Conservation (phyloP, 257 asterid species). For the Perilla frutescens region DNA sequence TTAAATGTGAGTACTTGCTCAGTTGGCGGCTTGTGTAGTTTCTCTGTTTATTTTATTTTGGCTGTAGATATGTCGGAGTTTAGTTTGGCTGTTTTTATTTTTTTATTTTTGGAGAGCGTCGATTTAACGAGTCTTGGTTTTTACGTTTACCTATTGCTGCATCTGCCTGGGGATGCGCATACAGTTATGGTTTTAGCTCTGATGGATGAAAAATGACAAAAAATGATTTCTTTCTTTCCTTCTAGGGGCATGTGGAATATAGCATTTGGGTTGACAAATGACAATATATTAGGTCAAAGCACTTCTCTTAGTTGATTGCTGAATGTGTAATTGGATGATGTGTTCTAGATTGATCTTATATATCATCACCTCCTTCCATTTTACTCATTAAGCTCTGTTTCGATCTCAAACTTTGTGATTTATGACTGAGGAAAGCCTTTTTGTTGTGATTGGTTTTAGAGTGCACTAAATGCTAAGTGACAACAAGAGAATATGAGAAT, state of each 20-base stretch:
- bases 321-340: slow-evolving; percentile 22
- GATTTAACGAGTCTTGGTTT: slow-evolving; percentile 19
- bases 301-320: slow-evolving; percentile 21
- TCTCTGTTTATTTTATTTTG: neutral
- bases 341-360: slow-evolving; percentile 11
- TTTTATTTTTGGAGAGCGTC: neutral
- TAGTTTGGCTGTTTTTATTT: slow-evolving; percentile 6
- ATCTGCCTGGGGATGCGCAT: slow-evolving; percentile 30
- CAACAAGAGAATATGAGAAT: neutral
- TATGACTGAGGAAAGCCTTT: slow-evolving; percentile 14
- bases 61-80: slow-evolving; percentile 18
- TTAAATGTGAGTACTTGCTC: slow-evolving; percentile 15
- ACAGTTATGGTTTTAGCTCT: slow-evolving; percentile 1
- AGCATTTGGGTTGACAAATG: slow-evolving; percentile 20
- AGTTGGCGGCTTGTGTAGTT: slow-evolving; percentile 1
- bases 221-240: neutral
- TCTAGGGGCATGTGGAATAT: neutral
- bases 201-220: neutral
- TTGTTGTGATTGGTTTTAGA: slow-evolving; percentile 4
- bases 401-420: slow-evolving; percentile 23
- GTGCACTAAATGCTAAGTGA: neutral
- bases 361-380: slow-evolving; percentile 6
- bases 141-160: slow-evolving; percentile 29
- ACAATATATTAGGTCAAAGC: slow-evolving; percentile 12
- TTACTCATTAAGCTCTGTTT: slow-evolving; percentile 12